phyloP scores from a whole-genome alignment of 202 grass and related monocot species.

The Setaria italica region DNA sequence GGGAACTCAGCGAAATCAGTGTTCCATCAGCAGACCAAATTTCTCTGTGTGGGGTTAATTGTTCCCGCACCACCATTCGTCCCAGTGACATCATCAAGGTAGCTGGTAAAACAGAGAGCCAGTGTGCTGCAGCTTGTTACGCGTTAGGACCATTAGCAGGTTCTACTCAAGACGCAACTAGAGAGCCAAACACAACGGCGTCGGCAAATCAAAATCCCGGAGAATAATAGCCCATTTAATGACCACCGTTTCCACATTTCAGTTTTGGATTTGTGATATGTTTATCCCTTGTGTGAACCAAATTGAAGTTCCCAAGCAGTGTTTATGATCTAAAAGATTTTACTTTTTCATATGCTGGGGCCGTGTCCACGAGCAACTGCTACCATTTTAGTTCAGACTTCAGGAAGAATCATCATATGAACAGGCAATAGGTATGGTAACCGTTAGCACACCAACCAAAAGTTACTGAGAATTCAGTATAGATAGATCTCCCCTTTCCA shows the following conservation, averaged over 20 bases:
- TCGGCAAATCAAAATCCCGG: no score
- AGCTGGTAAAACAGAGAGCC: no score
- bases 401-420: not conserved
- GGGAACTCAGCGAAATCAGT: not conserved
- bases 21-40: no score
- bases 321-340: not conserved
- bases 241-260: not conserved
- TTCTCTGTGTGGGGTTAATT: no score
- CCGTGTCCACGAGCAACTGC: not conserved
- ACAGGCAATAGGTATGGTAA: slow-evolving; percentile 19
- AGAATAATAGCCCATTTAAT: not conserved
- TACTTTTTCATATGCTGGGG: not conserved
- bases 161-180: no score
- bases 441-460: not conserved
- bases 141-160: no score
- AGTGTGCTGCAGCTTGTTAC: no score
- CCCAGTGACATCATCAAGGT: no score
- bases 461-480: slow-evolving; percentile 7
- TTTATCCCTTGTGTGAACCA: not conserved
- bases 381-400: not conserved
- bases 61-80: no score
- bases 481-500: not conserved
- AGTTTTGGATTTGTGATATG: not conserved
- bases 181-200: no score
- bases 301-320: not conserved